Conservation (phyloP, 176 grass and related monocot genomes). For the Dendrocalamus sinicus region DNA sequence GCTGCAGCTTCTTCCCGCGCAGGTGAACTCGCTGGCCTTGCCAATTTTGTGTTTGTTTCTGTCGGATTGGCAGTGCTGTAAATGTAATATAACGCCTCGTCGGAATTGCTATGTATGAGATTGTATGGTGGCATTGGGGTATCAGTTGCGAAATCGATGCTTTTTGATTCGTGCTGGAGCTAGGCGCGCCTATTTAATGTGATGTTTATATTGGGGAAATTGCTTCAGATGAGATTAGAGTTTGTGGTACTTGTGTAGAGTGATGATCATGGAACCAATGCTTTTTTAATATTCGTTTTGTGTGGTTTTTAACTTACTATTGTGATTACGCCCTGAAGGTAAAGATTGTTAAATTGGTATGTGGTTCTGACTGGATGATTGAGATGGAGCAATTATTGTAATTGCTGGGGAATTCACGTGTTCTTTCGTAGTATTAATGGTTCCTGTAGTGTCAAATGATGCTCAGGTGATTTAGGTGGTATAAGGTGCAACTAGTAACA, state of each 20-base stretch:
- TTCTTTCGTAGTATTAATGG: slow-evolving; percentile 3
- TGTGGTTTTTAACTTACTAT: slow-evolving; percentile 6
- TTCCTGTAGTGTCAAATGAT: slow-evolving; percentile 19
- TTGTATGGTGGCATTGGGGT: neutral
- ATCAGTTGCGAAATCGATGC: neutral
- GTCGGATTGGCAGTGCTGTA: neutral
- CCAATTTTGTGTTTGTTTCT: neutral
- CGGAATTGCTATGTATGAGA: slow-evolving; percentile 22
- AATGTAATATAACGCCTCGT: neutral
- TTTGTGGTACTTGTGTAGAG: neutral
- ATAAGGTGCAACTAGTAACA: neutral
- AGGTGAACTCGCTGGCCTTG: slow-evolving; percentile 49
- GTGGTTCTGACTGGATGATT: slow-evolving; percentile 20
- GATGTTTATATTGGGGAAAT: neutral
- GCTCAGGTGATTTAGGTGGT: slow-evolving; percentile 4
- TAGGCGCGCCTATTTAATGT: neutral
- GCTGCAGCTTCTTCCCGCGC: slow-evolving; percentile 34
- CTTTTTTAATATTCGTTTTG: neutral
- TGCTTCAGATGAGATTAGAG: neutral
- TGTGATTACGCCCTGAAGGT: slow-evolving; percentile 23
- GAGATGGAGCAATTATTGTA: slow-evolving; percentile 25
- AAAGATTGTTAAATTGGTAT: neutral
- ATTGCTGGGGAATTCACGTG: neutral
- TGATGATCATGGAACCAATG: neutral
- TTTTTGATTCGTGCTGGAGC: neutral